Percentiles rank a stretch among this genome's conserved stretches.
Conservation (phyloP, 441 rosid genomes). For the Cnidoscolus chayamansa region DNA sequence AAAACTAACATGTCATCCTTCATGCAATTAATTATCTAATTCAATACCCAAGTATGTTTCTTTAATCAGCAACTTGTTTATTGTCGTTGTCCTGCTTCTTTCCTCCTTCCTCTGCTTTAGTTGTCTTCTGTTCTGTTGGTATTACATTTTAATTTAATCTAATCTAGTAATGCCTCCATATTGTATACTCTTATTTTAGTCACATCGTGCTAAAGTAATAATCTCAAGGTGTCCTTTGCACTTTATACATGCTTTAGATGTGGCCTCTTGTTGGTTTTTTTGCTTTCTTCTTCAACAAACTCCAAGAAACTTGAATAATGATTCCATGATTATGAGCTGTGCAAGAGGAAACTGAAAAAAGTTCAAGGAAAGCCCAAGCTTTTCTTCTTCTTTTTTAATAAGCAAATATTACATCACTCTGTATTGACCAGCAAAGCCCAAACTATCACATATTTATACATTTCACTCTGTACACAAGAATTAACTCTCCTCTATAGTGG, state of each 20-base stretch:
- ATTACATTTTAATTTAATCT: conserved; percentile 17
- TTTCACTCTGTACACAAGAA: conserved; percentile 26
- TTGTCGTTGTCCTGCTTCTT: conserved; percentile 16
- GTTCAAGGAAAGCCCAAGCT: no score
- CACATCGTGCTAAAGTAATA: not conserved
- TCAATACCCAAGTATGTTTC: not conserved
- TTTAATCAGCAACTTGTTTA: conserved; percentile 11
- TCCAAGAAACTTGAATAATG: not conserved
- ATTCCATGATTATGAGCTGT: not conserved
- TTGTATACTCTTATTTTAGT: not conserved
- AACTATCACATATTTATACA: conserved; percentile 12
- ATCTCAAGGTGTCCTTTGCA: not conserved
- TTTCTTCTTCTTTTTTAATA: no score
- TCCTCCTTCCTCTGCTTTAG: conserved; percentile 21
- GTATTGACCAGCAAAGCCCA: not conserved
- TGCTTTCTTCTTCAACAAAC: not conserved
- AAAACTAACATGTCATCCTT: not conserved
- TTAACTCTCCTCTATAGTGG: not conserved
- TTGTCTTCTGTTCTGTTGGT: conserved; percentile 35
- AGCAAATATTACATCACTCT: not conserved
- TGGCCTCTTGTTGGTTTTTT: not conserved
- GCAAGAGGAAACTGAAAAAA: not conserved
- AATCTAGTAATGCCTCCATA: not conserved
- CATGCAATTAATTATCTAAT: not conserved
- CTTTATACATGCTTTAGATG: conserved; percentile 4